Percentiles rank a stretch among this genome's conserved stretches.
Evolutionary conservation across 805 yeast species (phyloP).

Genomic region (Torulaspora franciscae): DNA sequence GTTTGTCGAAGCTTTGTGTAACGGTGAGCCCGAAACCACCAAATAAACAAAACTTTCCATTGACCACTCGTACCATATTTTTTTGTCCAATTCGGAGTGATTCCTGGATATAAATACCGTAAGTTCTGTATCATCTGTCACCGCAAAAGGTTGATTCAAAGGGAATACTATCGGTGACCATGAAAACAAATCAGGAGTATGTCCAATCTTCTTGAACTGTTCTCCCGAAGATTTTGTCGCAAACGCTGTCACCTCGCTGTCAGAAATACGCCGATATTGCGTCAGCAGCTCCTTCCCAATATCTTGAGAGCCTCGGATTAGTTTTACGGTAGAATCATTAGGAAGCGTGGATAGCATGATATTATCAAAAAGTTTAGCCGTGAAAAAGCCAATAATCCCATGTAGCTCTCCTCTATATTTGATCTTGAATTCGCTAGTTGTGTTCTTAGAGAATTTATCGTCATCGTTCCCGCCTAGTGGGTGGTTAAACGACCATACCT

Average conservation of each 20-base stretch:
- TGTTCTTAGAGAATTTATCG: constrained; percentile 19
- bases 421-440: constrained; percentile 41
- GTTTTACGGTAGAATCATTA: constrained; percentile 18
- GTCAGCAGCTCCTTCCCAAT: background rate
- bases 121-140: constrained; percentile 52
- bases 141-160: constrained; percentile 46
- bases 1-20: constrained; percentile 6
- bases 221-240: constrained; percentile 11
- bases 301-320: background rate
- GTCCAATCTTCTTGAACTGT: constrained; percentile 16
- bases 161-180: constrained; percentile 74
- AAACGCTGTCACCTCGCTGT: background rate
- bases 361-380: constrained; percentile 61
- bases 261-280: constrained; percentile 33
- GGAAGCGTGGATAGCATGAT: constrained; percentile 37
- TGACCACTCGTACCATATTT: constrained; percentile 68
- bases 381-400: constrained; percentile 72
- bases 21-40: constrained; percentile 27
- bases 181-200: constrained; percentile 46
- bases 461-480: constrained; percentile 32
- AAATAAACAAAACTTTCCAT: constrained; percentile 47
- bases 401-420: constrained; percentile 54
- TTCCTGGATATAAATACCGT: constrained; percentile 50
- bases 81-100: constrained; percentile 29
- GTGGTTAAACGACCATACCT: constrained; percentile 60